phyloP scores from a whole-genome alignment of 441 rosid species.

The Populus hybrid region DNA sequence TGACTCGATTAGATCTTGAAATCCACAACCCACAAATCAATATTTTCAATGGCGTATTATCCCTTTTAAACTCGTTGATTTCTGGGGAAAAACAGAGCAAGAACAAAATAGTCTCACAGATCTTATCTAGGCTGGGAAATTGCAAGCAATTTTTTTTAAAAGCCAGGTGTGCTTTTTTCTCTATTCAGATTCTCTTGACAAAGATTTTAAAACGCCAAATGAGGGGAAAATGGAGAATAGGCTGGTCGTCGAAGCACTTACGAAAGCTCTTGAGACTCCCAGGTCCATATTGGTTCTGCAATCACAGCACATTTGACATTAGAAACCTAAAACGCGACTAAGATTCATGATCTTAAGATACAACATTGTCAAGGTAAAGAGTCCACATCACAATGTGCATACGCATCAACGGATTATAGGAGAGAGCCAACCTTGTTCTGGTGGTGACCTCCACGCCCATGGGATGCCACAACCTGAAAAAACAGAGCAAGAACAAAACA shows the following conservation, averaged over 20 bases:
- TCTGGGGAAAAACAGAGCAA: neutral
- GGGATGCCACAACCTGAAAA: conserved; percentile 46
- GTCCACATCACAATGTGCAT: neutral
- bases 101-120: neutral
- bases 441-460: conserved; percentile 57
- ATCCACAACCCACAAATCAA: neutral
- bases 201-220: neutral
- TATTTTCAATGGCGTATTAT: neutral
- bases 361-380: neutral
- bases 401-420: neutral
- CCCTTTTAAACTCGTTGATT: neutral
- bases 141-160: neutral
- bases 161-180: neutral
- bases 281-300: conserved; percentile 47
- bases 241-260: conserved; percentile 24
- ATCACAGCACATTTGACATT: conserved; percentile 11
- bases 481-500: neutral
- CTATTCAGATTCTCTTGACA: neutral
- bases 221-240: neutral
- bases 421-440: conserved; percentile 25
- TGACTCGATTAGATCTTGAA: neutral
- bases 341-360: neutral
- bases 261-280: conserved; percentile 58
- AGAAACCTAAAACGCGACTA: neutral
- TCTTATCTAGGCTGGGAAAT: neutral